These are phyloP conservation scores for Ogataea populi-albae DNA, from an alignment of 805 yeast genomes.

Conservation along the genomic window DNA sequence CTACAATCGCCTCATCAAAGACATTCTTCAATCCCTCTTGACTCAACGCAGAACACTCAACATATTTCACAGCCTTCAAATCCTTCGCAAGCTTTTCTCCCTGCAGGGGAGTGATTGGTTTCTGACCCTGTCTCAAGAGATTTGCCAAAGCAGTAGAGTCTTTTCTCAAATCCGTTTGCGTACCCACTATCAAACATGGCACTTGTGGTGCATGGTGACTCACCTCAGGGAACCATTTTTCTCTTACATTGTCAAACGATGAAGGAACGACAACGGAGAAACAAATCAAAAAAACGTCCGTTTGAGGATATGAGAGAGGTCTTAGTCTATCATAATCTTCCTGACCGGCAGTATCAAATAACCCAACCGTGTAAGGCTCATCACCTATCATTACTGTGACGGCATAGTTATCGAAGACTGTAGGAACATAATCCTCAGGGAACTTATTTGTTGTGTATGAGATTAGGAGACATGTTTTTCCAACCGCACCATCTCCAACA, in stretches of 20 bases:
- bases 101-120: constrained; percentile 79
- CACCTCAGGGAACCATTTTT: constrained; percentile 98
- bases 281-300: constrained; percentile 94
- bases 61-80: constrained; percentile 91
- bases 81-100: constrained; percentile 95
- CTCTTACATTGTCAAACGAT: constrained; percentile 94
- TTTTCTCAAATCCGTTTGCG: constrained; percentile 91
- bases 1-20: constrained; percentile 98
- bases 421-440: constrained; percentile 97
- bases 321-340: constrained; percentile 98
- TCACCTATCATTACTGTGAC: constrained; percentile 96
- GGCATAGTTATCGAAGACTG: constrained; percentile 95
- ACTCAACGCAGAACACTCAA: constrained; percentile 96
- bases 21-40: constrained; percentile 96
- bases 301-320: constrained; percentile 94
- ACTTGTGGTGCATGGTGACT: constrained; percentile 95
- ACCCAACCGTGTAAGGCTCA: constrained; percentile 95
- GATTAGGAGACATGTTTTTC: constrained; percentile 92
- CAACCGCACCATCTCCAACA: constrained; percentile 99
- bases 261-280: constrained; percentile 97
- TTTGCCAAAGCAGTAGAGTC: constrained; percentile 89
- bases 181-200: constrained; percentile 95
- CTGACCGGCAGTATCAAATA: constrained; percentile 98
- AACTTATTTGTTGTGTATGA: constrained; percentile 96
- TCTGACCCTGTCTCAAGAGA: constrained; percentile 83